Evolutionary conservation across 1,139 yeast genomes (phyloP).

Genomic region (Wickerhamomyces sp.): DNA sequence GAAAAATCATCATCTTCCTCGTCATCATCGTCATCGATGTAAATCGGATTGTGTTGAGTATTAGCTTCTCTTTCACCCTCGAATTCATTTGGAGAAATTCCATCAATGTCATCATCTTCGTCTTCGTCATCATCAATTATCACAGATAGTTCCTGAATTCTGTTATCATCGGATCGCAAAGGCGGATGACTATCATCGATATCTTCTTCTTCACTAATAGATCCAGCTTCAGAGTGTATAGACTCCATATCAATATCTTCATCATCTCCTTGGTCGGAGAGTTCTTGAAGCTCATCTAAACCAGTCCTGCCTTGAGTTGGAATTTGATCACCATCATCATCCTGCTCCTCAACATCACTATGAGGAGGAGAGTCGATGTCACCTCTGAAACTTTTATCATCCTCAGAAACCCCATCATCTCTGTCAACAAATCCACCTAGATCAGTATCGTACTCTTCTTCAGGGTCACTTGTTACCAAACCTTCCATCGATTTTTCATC

Average conservation of each 20-base stretch:
- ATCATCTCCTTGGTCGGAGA: slow-evolving; percentile 10
- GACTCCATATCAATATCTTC: slow-evolving; percentile 8
- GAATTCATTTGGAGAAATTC: slow-evolving; percentile 4
- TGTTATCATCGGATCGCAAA: not conserved
- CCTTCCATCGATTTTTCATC: slow-evolving; percentile 20
- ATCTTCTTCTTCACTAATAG: slow-evolving; percentile 10
- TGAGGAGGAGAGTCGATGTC: slow-evolving; percentile 5
- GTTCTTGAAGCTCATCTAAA: slow-evolving; percentile 10
- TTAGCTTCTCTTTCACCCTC: slow-evolving; percentile 12
- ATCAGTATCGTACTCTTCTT: slow-evolving; percentile 21
- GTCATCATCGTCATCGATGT: slow-evolving; percentile 2
- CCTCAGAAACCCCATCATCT: slow-evolving; percentile 8
- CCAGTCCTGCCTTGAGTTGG: slow-evolving; percentile 12
- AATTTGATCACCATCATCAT: slow-evolving; percentile 5
- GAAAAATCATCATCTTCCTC: not conserved
- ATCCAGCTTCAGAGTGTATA: not conserved
- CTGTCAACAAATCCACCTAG: slow-evolving; percentile 18
- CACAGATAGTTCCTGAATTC: not conserved
- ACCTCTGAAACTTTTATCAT: slow-evolving; percentile 7
- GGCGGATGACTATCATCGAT: not conserved
- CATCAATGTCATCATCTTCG: slow-evolving; percentile 7
- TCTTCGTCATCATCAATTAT: slow-evolving; percentile 9
- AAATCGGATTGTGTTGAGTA: slow-evolving; percentile 1
- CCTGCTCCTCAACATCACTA: slow-evolving; percentile 4
- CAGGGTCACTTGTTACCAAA: slow-evolving; percentile 21